These are phyloP conservation scores for Fusarium sp. DNA, from an alignment of 2,329 filamentous ascomycete species.

Conservation along the genomic window DNA sequence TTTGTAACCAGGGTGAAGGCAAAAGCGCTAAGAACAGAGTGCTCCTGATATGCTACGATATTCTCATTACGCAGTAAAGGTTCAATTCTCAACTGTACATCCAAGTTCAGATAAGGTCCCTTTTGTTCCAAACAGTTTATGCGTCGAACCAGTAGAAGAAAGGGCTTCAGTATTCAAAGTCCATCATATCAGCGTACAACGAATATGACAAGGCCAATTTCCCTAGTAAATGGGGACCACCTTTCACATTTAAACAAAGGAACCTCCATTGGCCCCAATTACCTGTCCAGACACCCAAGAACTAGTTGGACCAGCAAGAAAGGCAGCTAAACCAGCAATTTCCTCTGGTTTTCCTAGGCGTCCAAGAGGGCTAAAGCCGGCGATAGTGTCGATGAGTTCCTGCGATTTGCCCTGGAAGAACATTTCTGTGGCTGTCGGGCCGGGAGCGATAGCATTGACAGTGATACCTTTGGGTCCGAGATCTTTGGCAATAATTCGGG, in stretches of 20 bases:
- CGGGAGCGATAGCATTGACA: slow-evolving; percentile 5
- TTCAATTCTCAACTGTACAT: neutral
- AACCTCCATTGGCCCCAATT: slow-evolving; percentile 7
- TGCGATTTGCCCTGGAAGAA: slow-evolving; percentile 13
- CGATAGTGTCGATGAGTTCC: neutral
- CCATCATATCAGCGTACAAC: accelerated
- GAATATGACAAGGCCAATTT: neutral
- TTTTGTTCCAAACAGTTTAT: neutral
- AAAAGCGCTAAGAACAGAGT: accelerated
- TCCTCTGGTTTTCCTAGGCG: neutral
- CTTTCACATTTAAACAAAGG: neutral
- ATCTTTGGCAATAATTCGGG: slow-evolving; percentile 4
- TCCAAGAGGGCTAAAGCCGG: neutral
- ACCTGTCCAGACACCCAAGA: slow-evolving; percentile 15
- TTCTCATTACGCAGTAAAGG: neutral
- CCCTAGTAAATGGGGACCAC: too few relatives aligned
- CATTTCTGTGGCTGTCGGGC: slow-evolving; percentile 7
- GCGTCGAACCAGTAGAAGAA: neutral
- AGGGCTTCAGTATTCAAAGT: too few relatives aligned
- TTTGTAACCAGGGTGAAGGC: neutral
- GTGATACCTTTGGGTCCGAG: slow-evolving; percentile 8
- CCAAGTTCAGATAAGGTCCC: neutral
- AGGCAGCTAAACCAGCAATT: neutral
- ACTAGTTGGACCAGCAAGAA: neutral
- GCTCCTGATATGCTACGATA: accelerated